phyloP scores from a whole-genome alignment of 2,329 filamentous ascomycete genomes.

The Coniella lustricola region DNA sequence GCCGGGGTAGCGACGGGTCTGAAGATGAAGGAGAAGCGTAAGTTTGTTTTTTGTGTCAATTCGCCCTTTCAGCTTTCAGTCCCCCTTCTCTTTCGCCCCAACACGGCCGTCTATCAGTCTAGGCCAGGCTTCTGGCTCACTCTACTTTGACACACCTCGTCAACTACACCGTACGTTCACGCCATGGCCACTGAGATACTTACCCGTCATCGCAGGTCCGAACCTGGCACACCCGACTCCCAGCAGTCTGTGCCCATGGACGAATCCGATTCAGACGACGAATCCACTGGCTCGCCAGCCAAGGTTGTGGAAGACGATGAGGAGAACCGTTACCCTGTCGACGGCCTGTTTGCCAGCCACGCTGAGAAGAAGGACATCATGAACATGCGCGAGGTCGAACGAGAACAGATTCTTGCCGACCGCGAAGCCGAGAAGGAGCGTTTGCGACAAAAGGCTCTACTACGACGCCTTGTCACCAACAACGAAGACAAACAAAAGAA shows the following conservation, averaged over 20 bases:
- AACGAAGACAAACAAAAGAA: slow-evolving; percentile 58
- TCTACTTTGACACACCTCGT: background rate
- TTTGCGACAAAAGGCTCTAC: slow-evolving; percentile 71
- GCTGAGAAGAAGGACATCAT: slow-evolving; percentile 74
- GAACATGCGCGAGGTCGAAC: slow-evolving; percentile 80
- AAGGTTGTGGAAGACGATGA: slow-evolving; percentile 42
- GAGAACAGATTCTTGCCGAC: slow-evolving; percentile 76
- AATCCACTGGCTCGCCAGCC: slow-evolving; percentile 51
- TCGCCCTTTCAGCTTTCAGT: slow-evolving; percentile 3
- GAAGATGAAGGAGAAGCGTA: slow-evolving; percentile 79
- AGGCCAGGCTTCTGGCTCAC: background rate
- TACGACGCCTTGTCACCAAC: slow-evolving; percentile 68
- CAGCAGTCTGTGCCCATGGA: slow-evolving; percentile 83
- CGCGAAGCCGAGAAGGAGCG: slow-evolving; percentile 77
- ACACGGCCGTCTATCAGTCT: background rate
- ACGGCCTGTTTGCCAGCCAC: slow-evolving; percentile 73
- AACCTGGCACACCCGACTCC: slow-evolving; percentile 51
- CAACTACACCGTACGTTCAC: slow-evolving; percentile 11
- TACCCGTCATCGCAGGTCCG: slow-evolving; percentile 24
- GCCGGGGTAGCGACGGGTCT: slow-evolving; percentile 52
- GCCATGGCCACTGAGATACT: slow-evolving; percentile 5
- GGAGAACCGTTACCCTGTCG: slow-evolving; percentile 70
- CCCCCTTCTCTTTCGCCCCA: background rate
- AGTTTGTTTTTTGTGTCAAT: slow-evolving; percentile 33
- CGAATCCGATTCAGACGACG: slow-evolving; percentile 64